Evolutionary conservation across 805 yeast species (phyloP).

Genomic region (Spathaspora sp.): DNA sequence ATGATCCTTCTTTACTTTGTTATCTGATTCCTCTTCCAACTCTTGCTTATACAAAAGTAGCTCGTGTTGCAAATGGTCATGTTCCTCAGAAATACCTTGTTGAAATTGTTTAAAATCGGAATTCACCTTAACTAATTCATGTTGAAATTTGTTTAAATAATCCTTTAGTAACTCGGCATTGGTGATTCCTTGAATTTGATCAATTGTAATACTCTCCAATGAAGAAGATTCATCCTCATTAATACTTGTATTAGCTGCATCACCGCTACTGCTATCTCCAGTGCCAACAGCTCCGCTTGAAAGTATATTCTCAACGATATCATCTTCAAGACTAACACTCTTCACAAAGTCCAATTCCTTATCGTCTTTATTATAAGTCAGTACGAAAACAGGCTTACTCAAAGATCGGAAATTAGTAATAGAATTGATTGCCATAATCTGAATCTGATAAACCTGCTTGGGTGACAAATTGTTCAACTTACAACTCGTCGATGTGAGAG

Average conservation of each 20-base stretch:
- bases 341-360: conserved; percentile 4
- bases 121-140: conserved; percentile 19
- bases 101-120: conserved; percentile 18
- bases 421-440: conserved; percentile 34
- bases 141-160: conserved; percentile 23
- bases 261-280: background rate
- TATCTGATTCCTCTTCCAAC: conserved; percentile 31
- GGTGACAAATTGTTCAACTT: conserved; percentile 27
- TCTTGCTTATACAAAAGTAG: conserved; percentile 32
- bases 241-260: background rate
- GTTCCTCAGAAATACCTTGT: conserved; percentile 10
- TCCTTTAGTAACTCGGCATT: conserved; percentile 17
- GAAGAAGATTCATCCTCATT: conserved; percentile 1
- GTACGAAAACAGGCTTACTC: conserved; percentile 29
- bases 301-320: background rate
- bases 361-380: conserved; percentile 16
- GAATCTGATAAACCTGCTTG: conserved; percentile 28
- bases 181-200: conserved; percentile 15
- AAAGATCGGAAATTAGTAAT: conserved; percentile 32
- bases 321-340: conserved; percentile 3
- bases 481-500: conserved; percentile 31
- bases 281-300: background rate
- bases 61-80: conserved; percentile 21
- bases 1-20: conserved; percentile 23
- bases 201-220: conserved; percentile 8